Evolutionary conservation across 345 rosid species (phyloP), one percentile per base, ranked within the genome.

Genomic region (Cardamine occulta): DNA sequence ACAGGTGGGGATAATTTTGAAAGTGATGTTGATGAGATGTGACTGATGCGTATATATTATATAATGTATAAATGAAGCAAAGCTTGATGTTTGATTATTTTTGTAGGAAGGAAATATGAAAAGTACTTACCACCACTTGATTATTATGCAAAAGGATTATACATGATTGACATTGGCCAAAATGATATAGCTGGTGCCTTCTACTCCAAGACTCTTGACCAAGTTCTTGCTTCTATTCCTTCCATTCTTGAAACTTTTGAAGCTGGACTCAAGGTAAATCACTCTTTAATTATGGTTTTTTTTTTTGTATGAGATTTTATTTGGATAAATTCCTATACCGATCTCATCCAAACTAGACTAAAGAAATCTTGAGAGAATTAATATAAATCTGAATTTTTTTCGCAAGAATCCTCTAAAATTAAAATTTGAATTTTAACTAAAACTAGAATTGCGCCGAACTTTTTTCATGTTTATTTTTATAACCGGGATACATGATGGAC

Each of bases 171-270:
- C 39, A 90, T 95, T 11, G 97, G 99, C 37, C 97, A 95, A 84
- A 95, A 95, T 73, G 99, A 95, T 84, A 81, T 95, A 60, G 99
- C 97, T 56, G 97, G 99, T 75, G 88, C 93, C 53, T 95, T 95
- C 66, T 95, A 95, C 66, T 95, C 99, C 47, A 93, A 90, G 72
- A 80, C 96, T 62, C 83, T 79, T 26, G 97, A 95, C 67, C 97
- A 95, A 82, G 74, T 95, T 17, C 74, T 92, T 61, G 99, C 96
- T 26, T 84, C 81, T 18, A 84, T 92, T 72, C 99, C 99, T 0
- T 65, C 82, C 15, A 84, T 80, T 71, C 80, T 95, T 80, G 69
- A 77, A 24, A 96, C 88, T 73, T 90, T 95, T 28, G 99, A 95
- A 81, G 70, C 65, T 28, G 94, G 89, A 32, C 72, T 92, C 14